phyloP scores from a whole-genome alignment of 1,284 basidiomycete genomes.

The Tetrapyrgos nigripes region DNA sequence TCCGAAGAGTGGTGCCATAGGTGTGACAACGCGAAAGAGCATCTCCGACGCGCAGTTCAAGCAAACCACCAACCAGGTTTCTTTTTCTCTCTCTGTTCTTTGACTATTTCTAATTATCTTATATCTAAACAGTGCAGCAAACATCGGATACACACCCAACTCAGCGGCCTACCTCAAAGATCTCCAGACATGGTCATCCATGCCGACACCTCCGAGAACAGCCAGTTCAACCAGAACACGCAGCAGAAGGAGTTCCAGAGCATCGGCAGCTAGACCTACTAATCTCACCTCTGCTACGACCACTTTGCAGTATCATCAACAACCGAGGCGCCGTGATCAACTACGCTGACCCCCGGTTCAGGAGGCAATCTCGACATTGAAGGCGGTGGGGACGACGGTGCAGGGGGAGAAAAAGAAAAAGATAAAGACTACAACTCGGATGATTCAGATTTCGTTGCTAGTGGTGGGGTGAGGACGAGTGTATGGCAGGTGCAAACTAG shows the following conservation, averaged over 20 bases:
- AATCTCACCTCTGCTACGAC: background rate
- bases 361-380: too few species aligned
- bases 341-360: slow-evolving; percentile 89
- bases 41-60: background rate
- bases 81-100: background rate
- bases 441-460: slow-evolving; percentile 64
- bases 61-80: background rate
- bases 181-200: background rate
- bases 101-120: background rate
- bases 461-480: slow-evolving; percentile 47
- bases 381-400: slow-evolving; percentile 74
- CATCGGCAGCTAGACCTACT: background rate
- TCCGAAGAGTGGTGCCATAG: too few species aligned
- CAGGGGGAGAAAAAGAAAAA: slow-evolving; percentile 62
- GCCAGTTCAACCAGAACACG: background rate
- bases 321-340: slow-evolving; percentile 80
- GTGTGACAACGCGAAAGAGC: background rate
- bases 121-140: background rate
- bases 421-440: slow-evolving; percentile 83
- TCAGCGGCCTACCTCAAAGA: background rate
- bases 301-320: too few species aligned
- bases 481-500: slow-evolving; percentile 42
- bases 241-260: background rate
- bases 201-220: background rate
- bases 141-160: background rate